Conservation (phyloP, 306 rosid genomes). For the Ochetophila trinervis region DNA sequence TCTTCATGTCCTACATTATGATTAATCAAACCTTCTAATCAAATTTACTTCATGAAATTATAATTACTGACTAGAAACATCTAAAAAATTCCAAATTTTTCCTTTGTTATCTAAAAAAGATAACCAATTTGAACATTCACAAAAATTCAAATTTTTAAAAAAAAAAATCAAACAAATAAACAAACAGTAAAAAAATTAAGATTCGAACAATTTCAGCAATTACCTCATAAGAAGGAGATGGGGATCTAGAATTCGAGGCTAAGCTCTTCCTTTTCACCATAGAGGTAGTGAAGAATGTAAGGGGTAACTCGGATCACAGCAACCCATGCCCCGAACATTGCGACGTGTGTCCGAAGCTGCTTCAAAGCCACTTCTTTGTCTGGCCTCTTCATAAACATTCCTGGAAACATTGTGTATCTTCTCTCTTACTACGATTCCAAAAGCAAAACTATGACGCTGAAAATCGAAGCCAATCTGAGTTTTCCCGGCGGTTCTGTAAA, state of each 20-base stretch:
- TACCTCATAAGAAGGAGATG: constrained; percentile 25
- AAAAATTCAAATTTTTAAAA: background rate
- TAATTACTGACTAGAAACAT: constrained; percentile 1
- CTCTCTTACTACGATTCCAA: background rate
- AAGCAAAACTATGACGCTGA: background rate
- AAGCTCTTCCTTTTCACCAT: constrained; percentile 73
- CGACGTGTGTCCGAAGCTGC: constrained; percentile 78
- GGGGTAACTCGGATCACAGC: constrained; percentile 77
- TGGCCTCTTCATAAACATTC: constrained; percentile 93
- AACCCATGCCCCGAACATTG: constrained; percentile 87
- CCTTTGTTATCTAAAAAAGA: background rate
- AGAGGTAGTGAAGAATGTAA: constrained; percentile 65
- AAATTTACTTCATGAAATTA: background rate
- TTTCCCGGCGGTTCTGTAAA: background rate
- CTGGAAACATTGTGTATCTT: constrained; percentile 65
- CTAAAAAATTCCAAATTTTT: background rate
- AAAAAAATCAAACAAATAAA: background rate
- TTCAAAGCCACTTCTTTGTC: constrained; percentile 78
- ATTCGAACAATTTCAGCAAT: background rate
- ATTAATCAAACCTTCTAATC: background rate
- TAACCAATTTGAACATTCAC: too few species aligned
- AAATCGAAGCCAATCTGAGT: constrained; percentile 1
- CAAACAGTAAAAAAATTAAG: background rate
- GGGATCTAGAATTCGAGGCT: constrained; percentile 56
- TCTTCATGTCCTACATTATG: background rate